Evolutionary conservation across 2,329 filamentous ascomycete genomes (phyloP).

Genomic region (Pseudopithomyces chartarum): DNA sequence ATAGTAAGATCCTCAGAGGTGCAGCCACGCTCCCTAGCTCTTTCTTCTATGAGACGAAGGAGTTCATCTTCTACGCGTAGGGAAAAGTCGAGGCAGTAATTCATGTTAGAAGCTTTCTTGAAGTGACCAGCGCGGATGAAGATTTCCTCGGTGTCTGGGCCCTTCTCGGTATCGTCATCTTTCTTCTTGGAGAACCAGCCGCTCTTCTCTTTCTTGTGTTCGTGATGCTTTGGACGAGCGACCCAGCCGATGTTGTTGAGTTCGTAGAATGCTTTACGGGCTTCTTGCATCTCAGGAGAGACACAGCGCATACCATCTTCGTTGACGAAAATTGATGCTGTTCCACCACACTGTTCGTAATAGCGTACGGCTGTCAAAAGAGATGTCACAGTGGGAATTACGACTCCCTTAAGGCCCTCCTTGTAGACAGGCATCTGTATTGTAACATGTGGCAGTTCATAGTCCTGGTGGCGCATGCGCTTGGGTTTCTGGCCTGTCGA

Average conservation of each 20-base stretch:
- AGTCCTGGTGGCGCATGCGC: constrained; percentile 18
- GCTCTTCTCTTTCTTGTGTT: constrained; percentile 46
- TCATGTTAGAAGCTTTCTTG: constrained; percentile 69
- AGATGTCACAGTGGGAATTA: constrained; percentile 75
- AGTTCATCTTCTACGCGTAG: constrained; percentile 67
- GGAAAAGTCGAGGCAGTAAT: constrained; percentile 67
- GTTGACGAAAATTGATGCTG: constrained; percentile 69
- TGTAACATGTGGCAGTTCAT: constrained; percentile 67
- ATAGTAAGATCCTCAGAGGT: constrained; percentile 25
- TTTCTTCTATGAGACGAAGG: constrained; percentile 31
- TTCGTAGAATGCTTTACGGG: constrained; percentile 52
- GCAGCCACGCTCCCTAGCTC: constrained; percentile 21
- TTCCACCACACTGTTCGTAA: constrained; percentile 60
- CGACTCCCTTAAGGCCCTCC: constrained; percentile 75
- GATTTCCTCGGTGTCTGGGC: constrained; percentile 53
- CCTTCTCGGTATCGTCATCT: constrained; percentile 9
- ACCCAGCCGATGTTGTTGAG: constrained; percentile 56
- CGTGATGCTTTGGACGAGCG: constrained; percentile 48
- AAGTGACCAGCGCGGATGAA: constrained; percentile 35
- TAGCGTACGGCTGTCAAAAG: constrained; percentile 66
- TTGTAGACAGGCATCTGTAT: constrained; percentile 89
- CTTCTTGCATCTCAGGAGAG: constrained; percentile 49
- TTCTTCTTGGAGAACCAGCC: constrained; percentile 31
- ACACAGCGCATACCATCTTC: constrained; percentile 67
- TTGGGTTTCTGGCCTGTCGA: constrained; percentile 22